Base-by-base conservation (phyloP, 352 stramenopile genomes). In the Globisporangium lucens region DNA sequence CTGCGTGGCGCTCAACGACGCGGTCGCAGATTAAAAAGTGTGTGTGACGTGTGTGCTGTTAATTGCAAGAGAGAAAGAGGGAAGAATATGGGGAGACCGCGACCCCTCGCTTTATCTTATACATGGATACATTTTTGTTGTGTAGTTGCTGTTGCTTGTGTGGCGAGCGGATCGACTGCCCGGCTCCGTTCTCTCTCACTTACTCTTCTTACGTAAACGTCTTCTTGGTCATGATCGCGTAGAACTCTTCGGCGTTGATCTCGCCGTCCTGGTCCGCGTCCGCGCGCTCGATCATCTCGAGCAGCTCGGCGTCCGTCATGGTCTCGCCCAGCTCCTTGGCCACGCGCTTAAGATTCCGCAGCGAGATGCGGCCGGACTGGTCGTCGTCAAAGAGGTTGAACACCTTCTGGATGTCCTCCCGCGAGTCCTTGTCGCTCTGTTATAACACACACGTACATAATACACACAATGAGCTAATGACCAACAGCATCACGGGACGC, bases 251-350 rank as follows among this genome's bases (percentile, higher is more conserved):
- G 63, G 97, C 83, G 67, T 95, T 98, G 75, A 99, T 98, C 82
- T 98, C 93, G 49, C 97, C 97, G 74, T 99, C 94, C 63, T 97
- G 92, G 76, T 99, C 93, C 0, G 89, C 73, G 75, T 99, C 93
- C 1, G 97, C 97, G 56, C 98, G 87, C 76, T 99, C 96, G 70
- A 99, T 99, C 97, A 99, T 99, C 80, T 99, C 97, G 59, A 99
- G 89, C 70, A 99, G 79, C 86, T 99, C 98, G 63, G 98, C 97
- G 76, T 99, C 95, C 27, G 96, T 99, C 90, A 99, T 99, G 69
- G 94, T 98, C 84, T 99, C 97, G 46, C 97, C 97, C n/a, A 99
- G 82, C 75, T 99, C 97, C 68, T 98, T 98, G 22, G 97, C 97
- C 41, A 99, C 95, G 66, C 97, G 87, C 75, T 99, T 99, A 66